Percentiles rank a stretch among this genome's conserved stretches.
Evolutionary conservation across 2,329 filamentous ascomycete species (phyloP).

Genomic region (Aspergillus carbonarius): DNA sequence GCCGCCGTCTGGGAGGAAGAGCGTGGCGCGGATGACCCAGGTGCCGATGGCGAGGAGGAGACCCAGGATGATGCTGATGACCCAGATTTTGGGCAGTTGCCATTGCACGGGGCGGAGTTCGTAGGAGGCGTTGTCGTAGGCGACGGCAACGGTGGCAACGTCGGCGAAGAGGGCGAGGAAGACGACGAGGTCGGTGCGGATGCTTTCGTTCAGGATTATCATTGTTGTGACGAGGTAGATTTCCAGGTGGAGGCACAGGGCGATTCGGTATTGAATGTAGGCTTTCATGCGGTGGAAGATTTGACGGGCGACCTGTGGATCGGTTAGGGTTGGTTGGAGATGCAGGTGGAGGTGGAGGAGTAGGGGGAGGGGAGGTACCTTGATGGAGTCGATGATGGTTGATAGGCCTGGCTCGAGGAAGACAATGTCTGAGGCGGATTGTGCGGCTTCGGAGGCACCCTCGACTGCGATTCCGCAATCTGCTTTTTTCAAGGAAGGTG

Average conservation of each 20-base stretch:
- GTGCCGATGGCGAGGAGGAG: slow-evolving; percentile 66
- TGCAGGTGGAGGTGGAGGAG: background rate
- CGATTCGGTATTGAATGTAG: slow-evolving; percentile 75
- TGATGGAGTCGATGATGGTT: slow-evolving; percentile 71
- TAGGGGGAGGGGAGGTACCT: background rate
- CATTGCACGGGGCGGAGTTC: slow-evolving; percentile 74
- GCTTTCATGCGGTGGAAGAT: slow-evolving; percentile 79
- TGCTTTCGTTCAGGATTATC: slow-evolving; percentile 77
- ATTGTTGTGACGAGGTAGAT: slow-evolving; percentile 75
- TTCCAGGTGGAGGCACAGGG: slow-evolving; percentile 70
- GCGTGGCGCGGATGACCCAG: slow-evolving; percentile 69
- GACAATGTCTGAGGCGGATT: slow-evolving; percentile 71
- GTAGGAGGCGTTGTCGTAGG: slow-evolving; percentile 76
- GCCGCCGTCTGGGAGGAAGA: slow-evolving; percentile 69
- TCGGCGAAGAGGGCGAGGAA: slow-evolving; percentile 79
- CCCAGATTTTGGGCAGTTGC: slow-evolving; percentile 80
- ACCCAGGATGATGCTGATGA: slow-evolving; percentile 62
- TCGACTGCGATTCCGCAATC: slow-evolving; percentile 74
- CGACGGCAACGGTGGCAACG: slow-evolving; percentile 74
- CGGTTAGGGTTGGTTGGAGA: background rate
- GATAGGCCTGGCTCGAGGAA: slow-evolving; percentile 71
- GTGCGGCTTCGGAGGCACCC: slow-evolving; percentile 69
- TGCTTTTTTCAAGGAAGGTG: slow-evolving; percentile 71
- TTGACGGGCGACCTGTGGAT: slow-evolving; percentile 62
- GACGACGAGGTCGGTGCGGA: slow-evolving; percentile 70